Evolutionary conservation across 2,329 filamentous ascomycete genomes (phyloP).

Genomic region (Phaeosphaeriaceae sp.): DNA sequence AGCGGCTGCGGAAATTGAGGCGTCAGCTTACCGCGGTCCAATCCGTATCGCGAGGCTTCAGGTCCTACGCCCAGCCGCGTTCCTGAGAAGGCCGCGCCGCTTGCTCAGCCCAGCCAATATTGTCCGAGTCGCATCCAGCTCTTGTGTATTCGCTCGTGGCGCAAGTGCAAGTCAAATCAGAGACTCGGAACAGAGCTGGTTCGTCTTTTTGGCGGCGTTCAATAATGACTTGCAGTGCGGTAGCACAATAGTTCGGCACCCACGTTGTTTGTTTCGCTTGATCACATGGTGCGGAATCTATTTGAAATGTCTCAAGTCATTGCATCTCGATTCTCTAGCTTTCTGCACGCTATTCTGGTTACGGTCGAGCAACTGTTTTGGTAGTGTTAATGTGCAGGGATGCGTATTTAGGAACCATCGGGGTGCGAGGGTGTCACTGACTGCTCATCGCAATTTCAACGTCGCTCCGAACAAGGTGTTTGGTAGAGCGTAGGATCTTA

Average conservation of each 20-base stretch:
- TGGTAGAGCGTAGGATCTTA: not conserved
- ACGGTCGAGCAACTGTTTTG: not conserved
- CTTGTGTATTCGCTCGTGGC: not conserved
- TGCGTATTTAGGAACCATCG: not conserved
- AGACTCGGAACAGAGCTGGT: not conserved
- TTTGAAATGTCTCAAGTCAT: not conserved
- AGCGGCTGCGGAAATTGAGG: slow-evolving; percentile 14
- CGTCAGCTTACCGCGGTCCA: slow-evolving; percentile 10
- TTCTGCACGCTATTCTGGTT: not conserved
- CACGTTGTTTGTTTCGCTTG: not conserved
- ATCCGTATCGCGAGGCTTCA: slow-evolving; percentile 2
- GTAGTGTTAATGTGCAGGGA: not conserved
- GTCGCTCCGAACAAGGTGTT: not conserved
- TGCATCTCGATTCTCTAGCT: not conserved
- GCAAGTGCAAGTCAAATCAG: not conserved
- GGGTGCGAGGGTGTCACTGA: not conserved
- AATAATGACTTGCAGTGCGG: not conserved
- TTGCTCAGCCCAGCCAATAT: slow-evolving; percentile 7
- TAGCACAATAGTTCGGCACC: not conserved
- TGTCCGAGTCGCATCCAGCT: not conserved
- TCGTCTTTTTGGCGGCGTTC: not conserved
- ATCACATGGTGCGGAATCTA: not conserved
- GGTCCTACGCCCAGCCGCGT: slow-evolving; percentile 8
- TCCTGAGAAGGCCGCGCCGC: slow-evolving; percentile 10
- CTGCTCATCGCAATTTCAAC: slow-evolving; percentile 14